Base-by-base conservation (phyloP, 1,139 yeast genomes). In the Kurtzmaniella quercitrusa region DNA sequence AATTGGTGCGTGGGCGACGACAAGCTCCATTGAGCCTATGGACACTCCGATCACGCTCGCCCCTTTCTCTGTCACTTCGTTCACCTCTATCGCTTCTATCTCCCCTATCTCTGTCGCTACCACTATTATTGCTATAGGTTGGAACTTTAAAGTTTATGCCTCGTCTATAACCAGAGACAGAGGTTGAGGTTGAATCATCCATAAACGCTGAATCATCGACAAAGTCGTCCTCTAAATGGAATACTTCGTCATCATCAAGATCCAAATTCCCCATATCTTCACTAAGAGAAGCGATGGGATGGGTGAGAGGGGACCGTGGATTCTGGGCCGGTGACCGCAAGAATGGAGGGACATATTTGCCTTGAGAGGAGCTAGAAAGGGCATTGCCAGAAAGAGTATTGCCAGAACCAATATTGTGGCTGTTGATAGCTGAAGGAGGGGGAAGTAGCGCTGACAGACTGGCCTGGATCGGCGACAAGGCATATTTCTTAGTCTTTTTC, bases 301-400 rank as follows among this genome's bases (percentile, higher is more conserved):
- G 65, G 38, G 67, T 54, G 10, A 58, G 58, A 3, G 75, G 73
- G 4, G 75, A 67, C 47, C 59, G 63, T 34, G 52, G 52, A 44
- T 57, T 59, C 29, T 53, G 56, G 14, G 15, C 24, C 1, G 77
- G 77, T 2, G 75, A 70, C 46, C 77, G 59, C 54, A 73, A 60
- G 46, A 63, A 68, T 23, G 78, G 78, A 19, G 78, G 78, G 27
- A 70, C 57, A 46, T 73, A 73, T 50, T 71, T 72, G 9, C 75
- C 75, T 15, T 17, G 25, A 10, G 25, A 12, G 8, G 41, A 40
- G 15, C 39, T 15, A 3, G 37, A 31, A 19, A 27, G 37, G 18
- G 37, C n/a, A 8, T 18, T 31, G 29, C 7, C 8, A 5, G 23
- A 21, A 21, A 21, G 8, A 21, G 4, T 21, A 21, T 27, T 27